Evolutionary conservation across 2,329 filamentous ascomycete genomes (phyloP), one percentile per base, ranked within the genome.

Genomic region (Trichoderma guizhouense): DNA sequence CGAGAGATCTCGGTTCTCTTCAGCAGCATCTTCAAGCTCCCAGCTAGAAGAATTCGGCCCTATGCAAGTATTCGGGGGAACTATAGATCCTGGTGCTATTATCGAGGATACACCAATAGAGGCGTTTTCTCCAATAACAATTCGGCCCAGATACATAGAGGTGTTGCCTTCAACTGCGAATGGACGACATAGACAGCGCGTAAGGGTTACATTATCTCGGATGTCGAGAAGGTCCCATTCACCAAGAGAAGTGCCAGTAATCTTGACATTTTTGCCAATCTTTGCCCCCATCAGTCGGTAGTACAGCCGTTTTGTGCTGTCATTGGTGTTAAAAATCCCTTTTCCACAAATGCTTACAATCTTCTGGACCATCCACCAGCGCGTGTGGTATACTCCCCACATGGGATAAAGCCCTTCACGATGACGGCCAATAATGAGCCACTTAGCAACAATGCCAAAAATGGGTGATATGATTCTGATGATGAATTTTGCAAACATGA

Each of bases 321-420:
- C 82, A 58, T 79, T 81, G 64, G 79, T 72, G 26, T 76, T 77
- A 73, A 87, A 88, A 36, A 84, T 71, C 1, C 86, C 86, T 71
- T 81, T 82, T 18, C 86, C 87, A 71, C 82, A 83, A 14, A 88
- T 79, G 43, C 82, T 81, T 3, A 86, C 79, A 24, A 84, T 83
- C 79, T 89, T 89, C 76, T 89, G 84, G 1, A 84, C 83, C 69
- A 89, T 74, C 87, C 87, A 89, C 87, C 87, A 89, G 9, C 86
- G 82, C 0, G 86, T 88, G 76, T 89, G 87, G 75, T 89, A 89
- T 1, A 76, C 73, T 1, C 86, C 86, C 87, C 87, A 89, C 87
- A 89, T 89, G 2, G 87, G 87, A 74, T 86, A 88, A 3, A 88
- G 76, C 0, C 87, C 87, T 75, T 86, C 83, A 43, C 79, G 81